These are phyloP conservation scores for Tolypocladium ovalisporum DNA, from an alignment of 2,329 filamentous ascomycete genomes.

Conservation along the genomic window DNA sequence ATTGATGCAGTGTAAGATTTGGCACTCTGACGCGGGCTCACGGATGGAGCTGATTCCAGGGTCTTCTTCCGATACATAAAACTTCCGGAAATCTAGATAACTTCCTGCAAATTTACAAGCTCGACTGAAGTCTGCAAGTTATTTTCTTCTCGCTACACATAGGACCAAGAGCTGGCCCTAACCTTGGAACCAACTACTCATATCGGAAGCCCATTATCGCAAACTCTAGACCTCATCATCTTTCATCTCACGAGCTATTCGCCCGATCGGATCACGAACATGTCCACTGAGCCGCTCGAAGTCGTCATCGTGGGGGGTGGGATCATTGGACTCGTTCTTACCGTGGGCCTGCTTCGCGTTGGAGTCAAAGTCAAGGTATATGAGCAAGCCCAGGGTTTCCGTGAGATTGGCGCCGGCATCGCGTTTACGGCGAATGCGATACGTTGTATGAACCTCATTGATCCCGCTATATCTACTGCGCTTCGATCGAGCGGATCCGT, in stretches of 20 bases:
- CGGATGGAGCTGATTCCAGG: too few species aligned
- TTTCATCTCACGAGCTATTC: not conserved
- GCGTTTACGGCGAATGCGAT: constrained; percentile 36
- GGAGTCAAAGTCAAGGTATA: constrained; percentile 32
- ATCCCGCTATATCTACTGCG: constrained; percentile 23
- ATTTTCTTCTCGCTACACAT: too few species aligned
- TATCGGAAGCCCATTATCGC: not conserved
- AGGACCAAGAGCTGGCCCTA: too few species aligned
- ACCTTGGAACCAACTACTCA: not conserved
- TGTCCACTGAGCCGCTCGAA: not conserved
- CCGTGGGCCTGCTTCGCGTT: constrained; percentile 32
- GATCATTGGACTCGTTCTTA: constrained; percentile 38
- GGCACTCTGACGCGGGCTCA: too few species aligned
- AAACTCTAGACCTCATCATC: not conserved
- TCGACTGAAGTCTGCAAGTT: too few species aligned
- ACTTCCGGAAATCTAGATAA: too few species aligned
- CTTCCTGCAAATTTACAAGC: too few species aligned
- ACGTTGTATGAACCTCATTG: constrained; percentile 20
- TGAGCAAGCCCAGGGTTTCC: constrained; percentile 29
- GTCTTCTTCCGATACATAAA: too few species aligned
- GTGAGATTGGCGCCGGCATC: constrained; percentile 40
- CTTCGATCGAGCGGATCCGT: constrained; percentile 11
- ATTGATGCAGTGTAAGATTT: too few species aligned
- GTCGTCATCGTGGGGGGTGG: constrained; percentile 40
- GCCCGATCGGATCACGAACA: not conserved